A percentile compares a stretch with the other conserved stretches of the same genome.
phyloP scores from a whole-genome alignment of 2,329 filamentous ascomycete genomes.

The Cercospora zeae-maydis region DNA sequence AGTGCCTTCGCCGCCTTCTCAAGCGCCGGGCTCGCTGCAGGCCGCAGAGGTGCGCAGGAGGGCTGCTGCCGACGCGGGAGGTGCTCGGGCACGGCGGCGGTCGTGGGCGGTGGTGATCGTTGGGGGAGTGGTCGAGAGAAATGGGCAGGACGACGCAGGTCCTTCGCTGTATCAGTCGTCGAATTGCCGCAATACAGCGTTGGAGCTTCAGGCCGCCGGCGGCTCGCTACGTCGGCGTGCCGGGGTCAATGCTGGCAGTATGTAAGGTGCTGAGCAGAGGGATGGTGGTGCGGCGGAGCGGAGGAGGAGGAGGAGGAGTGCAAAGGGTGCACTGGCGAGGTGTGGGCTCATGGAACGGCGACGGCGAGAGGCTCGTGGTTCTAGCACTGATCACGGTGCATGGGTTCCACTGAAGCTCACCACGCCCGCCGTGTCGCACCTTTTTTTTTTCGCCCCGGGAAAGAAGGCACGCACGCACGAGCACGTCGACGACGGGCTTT shows the following conservation, averaged over 20 bases:
- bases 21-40: conserved; percentile 5
- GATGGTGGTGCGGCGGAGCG: conserved; percentile 2
- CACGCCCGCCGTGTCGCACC: background rate
- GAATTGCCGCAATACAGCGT: conserved; percentile 3
- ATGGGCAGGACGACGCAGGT: background rate
- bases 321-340: background rate
- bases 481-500: background rate
- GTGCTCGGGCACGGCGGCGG: background rate
- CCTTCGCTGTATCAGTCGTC: background rate
- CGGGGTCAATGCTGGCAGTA: conserved; percentile 8
- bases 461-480: background rate
- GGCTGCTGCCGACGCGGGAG: background rate
- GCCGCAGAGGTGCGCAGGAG: background rate
- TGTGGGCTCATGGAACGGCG: background rate
- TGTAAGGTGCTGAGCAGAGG: conserved; percentile 4
- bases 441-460: background rate
- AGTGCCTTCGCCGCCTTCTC: conserved; percentile 3
- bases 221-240: conserved; percentile 5
- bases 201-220: conserved; percentile 1
- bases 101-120: background rate
- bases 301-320: conserved; percentile 3
- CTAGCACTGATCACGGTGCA: conserved; percentile 1
- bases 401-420: conserved; percentile 3
- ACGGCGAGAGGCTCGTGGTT: background rate
- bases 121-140: background rate